Evolutionary conservation across 202 grass and related monocot genomes (phyloP), one percentile per base, ranked within the genome.

Genomic region (Carex arenaria): DNA sequence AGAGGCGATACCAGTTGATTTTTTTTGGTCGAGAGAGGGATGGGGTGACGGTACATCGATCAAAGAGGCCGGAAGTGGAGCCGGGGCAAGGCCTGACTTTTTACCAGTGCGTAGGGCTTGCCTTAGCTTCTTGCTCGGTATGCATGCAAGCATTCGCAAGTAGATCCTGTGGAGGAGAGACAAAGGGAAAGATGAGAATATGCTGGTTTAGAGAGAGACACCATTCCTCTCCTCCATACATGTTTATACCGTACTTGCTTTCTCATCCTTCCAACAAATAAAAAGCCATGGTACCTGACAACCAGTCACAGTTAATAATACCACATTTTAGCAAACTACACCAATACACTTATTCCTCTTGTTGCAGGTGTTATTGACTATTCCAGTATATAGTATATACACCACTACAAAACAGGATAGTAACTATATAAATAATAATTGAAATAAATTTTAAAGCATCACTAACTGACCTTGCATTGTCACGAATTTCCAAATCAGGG

Each of bases 101-200:
- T 93, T 91, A 62, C 89, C 86, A 69, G 85, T 82, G 87, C 43
- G 80, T 69, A 98, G 77, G 75, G 93, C 74, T 84, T 93, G 89
- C 87, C 92, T 98, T 43, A 98, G 78, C 78, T 93, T 98, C 85
- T 90, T 95, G 66, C 95, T 92, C 66, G 95, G 92, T 89, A 95
- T 88, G 88, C 90, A 95, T 55, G 90, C 85, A 79, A 98, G 87
- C 87, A 95, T 89, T 66, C 95, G 89, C 83, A 98, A 84, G 76
- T 90, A 93, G 57, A 95, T 93, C 89, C 95, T 98, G 85, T 40
- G 68, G 26, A 67, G 59, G 72, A 64, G 85, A 78, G 10, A 88
- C 45, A 88, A 80, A 54, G 76, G 90, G 45, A 90, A 56, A 87
- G 43, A 73, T 14, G 67, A 84, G 54, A 79, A 17, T 61, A 63